Base-by-base conservation (phyloP, 495 filamentous ascomycete genomes). In the Letharia columbiana region DNA sequence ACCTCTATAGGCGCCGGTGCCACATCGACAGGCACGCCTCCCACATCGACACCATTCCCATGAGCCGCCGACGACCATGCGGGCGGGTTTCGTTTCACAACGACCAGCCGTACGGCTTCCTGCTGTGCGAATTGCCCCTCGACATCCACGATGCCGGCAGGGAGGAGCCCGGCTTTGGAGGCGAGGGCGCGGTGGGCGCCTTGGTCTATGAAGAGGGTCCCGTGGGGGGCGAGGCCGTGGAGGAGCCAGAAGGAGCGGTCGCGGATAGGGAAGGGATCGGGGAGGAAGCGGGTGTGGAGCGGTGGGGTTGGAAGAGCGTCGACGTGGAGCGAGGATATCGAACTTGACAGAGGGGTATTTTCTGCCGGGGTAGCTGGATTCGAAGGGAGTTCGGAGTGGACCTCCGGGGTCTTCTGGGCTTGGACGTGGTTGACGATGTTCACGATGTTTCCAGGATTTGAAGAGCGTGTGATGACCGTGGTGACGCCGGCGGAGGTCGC, bases 241-340 rank as follows among this genome's bases (percentile, higher is more conserved):
- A 98, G 86, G 60, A 98, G 85, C 94, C 95, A 98, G 81, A 98
- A 97, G 70, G 91, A 90, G 58, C 92, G 88, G 70, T 96, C 94
- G 50, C 91, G 87, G 37, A 98, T 91, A 0, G 93, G 91, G 35
- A 89, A 84, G 1, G 84, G 81, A n/a, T 90, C 91, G 7, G 91
- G 91, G 20, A 96, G 82, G 77, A 98, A 98, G 63, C 94, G 87
- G 18, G 94, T 98, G 70, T 98, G 94, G 0, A 96, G 80, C 1
- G 92, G 92, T 18, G 82, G 78, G 23, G 71, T 52, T 59, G 72
- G 45, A 4, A 61, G 50, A 28, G 52, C 40, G 44, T 64, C 66
- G 23, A 80, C 61, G 64, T 71, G 65, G 42, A 79, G 64, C 28
- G 76, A 77, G 41, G 72, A 60, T 15, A 76, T 74, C n/a, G 79